Base-by-base conservation (phyloP, 2,329 filamentous ascomycete species). In the Penicillium sp. region DNA sequence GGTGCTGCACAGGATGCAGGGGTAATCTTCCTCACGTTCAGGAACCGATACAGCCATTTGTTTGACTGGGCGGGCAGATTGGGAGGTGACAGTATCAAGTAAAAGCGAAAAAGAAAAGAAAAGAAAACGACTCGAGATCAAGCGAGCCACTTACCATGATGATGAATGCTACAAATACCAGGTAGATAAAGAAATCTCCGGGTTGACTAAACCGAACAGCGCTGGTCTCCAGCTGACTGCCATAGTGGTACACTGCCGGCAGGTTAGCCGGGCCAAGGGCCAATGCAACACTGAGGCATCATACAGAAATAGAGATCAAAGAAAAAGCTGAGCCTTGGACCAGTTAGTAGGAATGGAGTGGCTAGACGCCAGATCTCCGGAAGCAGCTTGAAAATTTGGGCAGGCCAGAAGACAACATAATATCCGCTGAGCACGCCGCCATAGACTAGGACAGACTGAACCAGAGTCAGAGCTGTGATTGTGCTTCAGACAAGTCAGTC, bases 1-100 rank as follows among this genome's bases (percentile, higher is more conserved):
- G 82, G 79, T 59, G 77, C 79, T 78, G 77, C 67, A 75, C 67
- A 77, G 82, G 81, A 80, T 83, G 83, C 80, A 85, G 84, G 87
- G 88, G 86, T 84, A 80, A 85, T 91, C 87, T 91, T 82, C 88
- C 88, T 91, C 88, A 81, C 77, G 86, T 90, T 80, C 87, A 91
- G 88, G 88, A 91, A 91, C 88, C 88, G 88, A 76, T 83, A 88
- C 87, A 90, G 87, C 81, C 85, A 88, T 83, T 41, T 77, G 59
- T 70, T 62, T 65, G 71, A 83, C 88, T 90, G 88, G 85, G 84
- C 88, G 88, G 88, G 88, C 88, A 91, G 88, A 90, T 90, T 82
- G 79, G 79, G 85, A 87, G 86, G 85, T 85, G 73, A 59, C 37
- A 48, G 56, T 58, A 59, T 58, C 57, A 60, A 63, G 58, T 55